These are phyloP conservation scores for Capronia americana DNA, from an alignment of 2,329 filamentous ascomycete species.

Conservation along the genomic window DNA sequence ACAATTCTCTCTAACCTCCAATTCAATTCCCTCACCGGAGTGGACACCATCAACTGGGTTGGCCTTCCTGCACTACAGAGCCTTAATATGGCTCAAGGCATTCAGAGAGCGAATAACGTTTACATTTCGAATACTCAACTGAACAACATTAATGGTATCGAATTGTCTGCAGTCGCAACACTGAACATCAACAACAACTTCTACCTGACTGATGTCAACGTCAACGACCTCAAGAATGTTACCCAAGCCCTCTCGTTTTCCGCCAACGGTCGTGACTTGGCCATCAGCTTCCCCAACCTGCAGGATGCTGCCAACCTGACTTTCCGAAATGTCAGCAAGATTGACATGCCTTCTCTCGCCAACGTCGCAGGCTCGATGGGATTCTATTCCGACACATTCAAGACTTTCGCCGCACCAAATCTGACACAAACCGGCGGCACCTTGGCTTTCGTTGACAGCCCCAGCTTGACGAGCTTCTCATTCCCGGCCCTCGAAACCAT, in stretches of 20 bases:
- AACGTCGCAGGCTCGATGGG: slow-evolving; percentile 79
- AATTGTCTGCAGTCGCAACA: slow-evolving; percentile 72
- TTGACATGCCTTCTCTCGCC: slow-evolving; percentile 75
- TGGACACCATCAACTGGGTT: slow-evolving; percentile 72
- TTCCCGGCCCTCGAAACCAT: slow-evolving; percentile 72
- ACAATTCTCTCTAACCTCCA: slow-evolving; percentile 71
- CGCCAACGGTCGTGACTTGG: slow-evolving; percentile 77
- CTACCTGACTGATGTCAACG: slow-evolving; percentile 74
- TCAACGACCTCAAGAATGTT: slow-evolving; percentile 78
- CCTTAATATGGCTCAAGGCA: slow-evolving; percentile 66
- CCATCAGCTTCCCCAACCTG: slow-evolving; percentile 78
- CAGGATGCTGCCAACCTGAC: slow-evolving; percentile 79
- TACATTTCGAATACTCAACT: slow-evolving; percentile 87
- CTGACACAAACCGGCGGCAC: slow-evolving; percentile 56
- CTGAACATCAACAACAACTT: slow-evolving; percentile 92
- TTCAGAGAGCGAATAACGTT: slow-evolving; percentile 72
- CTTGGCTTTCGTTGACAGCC: slow-evolving; percentile 64
- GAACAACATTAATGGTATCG: slow-evolving; percentile 77
- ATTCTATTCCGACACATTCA: slow-evolving; percentile 75
- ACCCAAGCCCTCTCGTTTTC: slow-evolving; percentile 73
- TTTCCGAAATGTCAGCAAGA: slow-evolving; percentile 77
- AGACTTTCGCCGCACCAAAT: slow-evolving; percentile 54
- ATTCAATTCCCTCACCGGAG: slow-evolving; percentile 68
- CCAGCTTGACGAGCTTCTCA: slow-evolving; percentile 72
- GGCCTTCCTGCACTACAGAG: slow-evolving; percentile 70